Evolutionary conservation across 495 filamentous ascomycete species (phyloP), one percentile per base, ranked within the genome.

Genomic region (Penicillium macrosclerotiorum): DNA sequence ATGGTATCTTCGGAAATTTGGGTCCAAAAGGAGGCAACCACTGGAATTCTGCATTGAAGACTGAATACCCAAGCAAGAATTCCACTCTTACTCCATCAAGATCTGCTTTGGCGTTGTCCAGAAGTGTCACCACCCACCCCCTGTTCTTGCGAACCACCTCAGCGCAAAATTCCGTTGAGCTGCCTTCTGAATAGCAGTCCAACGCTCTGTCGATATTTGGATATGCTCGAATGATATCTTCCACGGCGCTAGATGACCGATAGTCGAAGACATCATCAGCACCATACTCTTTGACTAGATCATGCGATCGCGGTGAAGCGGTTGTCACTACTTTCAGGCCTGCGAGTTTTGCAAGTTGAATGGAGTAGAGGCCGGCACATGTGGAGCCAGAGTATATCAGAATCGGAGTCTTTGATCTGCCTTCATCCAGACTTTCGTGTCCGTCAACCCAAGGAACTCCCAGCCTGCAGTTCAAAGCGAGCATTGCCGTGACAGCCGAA

Each of bases 221-320:
- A 39, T 57, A 55, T 2, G 35, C 57, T 13, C 24, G 37, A 19
- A 22, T 33, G 2, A 52, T 52, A 5, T 52, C 35, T 13, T 37
- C 37, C 0, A 31, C 25, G 18, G 47, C 34, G 17, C 45, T 40
- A 22, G 38, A 25, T 13, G 34, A 37, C 31, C 35, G 45, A 41
- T 74, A 66, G 38, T 76, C 67, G 42, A 69, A 69, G 2, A 57
- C 55, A 1, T 53, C 23, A 16, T 45, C 52, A 1, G 71, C 73
- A 11, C 71, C 73, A 17, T 65, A 57, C 3, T 39, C 17, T 37
- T 63, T 65, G 4, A 67, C 65, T 14, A 58, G 55, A 11, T 59
- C 60, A 25, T 64, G 54, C 12, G 71, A 70, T 3, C 45, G 49
- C 12, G 54, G 44, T 3, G 43, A 38, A 13, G 43, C 43, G 3